These are phyloP conservation scores for Boletus pseudopeckii DNA, from an alignment of 768 basidiomycete species.

Conservation along the genomic window DNA sequence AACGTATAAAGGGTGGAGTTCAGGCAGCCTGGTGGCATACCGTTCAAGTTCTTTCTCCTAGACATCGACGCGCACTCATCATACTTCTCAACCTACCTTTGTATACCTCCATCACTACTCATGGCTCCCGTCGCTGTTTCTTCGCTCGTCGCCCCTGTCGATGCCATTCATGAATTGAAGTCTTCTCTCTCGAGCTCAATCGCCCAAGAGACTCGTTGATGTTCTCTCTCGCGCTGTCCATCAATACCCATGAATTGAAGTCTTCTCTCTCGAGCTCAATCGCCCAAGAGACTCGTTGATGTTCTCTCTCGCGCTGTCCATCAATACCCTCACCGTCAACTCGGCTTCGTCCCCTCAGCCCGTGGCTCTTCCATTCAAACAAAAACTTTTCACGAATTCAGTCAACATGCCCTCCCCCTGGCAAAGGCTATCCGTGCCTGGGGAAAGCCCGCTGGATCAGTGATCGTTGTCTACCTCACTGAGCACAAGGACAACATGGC, in stretches of 20 bases:
- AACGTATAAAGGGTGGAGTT: constrained; percentile 22
- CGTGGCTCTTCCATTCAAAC: constrained; percentile 29
- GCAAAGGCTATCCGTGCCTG: constrained; percentile 22
- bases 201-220: constrained; percentile 18
- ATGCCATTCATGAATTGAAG: constrained; percentile 13
- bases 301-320: constrained; percentile 20
- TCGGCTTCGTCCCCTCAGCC: constrained; percentile 23
- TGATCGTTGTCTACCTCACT: constrained; percentile 29
- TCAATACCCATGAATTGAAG: constrained; percentile 15
- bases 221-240: constrained; percentile 20
- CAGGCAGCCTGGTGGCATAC: constrained; percentile 1
- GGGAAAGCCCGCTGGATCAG: constrained; percentile 25
- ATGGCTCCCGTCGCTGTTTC: constrained; percentile 20
- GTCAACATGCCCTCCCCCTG: constrained; percentile 13
- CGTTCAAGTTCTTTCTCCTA: background rate
- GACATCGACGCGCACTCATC: background rate
- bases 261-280: constrained; percentile 6
- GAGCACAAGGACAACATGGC: constrained; percentile 35
- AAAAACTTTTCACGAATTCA: constrained; percentile 23
- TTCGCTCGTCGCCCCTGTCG: constrained; percentile 4
- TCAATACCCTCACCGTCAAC: constrained; percentile 24
- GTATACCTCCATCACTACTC: background rate
- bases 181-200: constrained; percentile 6
- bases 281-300: constrained; percentile 18
- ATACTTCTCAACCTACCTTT: background rate